Percentiles rank a stretch among this genome's conserved stretches.
Evolutionary conservation across 345 rosid genomes (phyloP).

Genomic region (Eucalyptus tenuipes): DNA sequence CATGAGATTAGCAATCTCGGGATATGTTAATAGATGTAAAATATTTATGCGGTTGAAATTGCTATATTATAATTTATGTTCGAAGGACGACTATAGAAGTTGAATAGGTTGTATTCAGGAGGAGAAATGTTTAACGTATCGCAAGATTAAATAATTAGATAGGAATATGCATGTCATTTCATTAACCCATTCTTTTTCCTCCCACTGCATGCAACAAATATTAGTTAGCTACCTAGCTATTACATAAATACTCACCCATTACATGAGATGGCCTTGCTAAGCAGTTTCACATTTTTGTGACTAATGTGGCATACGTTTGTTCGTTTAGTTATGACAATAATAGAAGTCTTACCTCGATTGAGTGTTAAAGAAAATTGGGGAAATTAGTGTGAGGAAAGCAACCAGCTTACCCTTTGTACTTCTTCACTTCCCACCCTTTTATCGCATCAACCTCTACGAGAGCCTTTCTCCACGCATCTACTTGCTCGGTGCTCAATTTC

Average conservation of each 20-base stretch:
- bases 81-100: background rate
- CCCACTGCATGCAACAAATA: background rate
- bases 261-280: background rate
- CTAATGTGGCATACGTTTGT: background rate
- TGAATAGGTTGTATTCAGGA: background rate
- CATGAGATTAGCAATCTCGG: background rate
- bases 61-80: background rate
- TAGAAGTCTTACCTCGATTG: background rate
- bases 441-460: background rate
- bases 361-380: background rate
- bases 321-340: background rate
- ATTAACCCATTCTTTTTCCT: background rate
- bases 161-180: background rate
- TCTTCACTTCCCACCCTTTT: background rate
- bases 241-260: background rate
- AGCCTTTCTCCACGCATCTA: background rate
- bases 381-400: background rate
- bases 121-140: background rate
- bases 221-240: background rate
- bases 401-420: background rate
- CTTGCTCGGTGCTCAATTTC: no score
- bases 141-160: background rate
- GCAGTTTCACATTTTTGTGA: background rate
- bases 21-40: background rate
- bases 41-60: background rate